Percentiles rank a stretch among this genome's conserved stretches.
These are phyloP conservation scores for Yamadazyma spencermartinsiae DNA, from an alignment of 1,139 yeast species.

Conservation along the genomic window DNA sequence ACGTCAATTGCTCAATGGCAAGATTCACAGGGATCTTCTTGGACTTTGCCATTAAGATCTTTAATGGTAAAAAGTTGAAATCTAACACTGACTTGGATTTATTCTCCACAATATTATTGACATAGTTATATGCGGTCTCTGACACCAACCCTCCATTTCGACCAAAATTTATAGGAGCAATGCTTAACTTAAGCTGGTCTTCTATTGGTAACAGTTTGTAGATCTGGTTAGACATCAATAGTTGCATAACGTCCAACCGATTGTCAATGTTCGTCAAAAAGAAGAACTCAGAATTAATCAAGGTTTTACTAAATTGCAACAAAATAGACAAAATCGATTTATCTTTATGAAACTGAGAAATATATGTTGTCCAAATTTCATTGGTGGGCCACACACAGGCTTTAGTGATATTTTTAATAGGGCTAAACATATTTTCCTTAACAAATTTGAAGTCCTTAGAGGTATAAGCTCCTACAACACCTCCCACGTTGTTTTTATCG, in stretches of 20 bases:
- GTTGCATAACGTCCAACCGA: conserved; percentile 41
- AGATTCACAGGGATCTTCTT: conserved; percentile 20
- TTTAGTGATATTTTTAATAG: conserved; percentile 45
- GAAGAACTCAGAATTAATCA: conserved; percentile 29
- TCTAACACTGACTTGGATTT: conserved; percentile 45
- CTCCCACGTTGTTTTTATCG: conserved; percentile 44
- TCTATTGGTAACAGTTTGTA: conserved; percentile 30
- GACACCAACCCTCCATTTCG: conserved; percentile 26
- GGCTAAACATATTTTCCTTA: conserved; percentile 43
- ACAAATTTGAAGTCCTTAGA: conserved; percentile 45
- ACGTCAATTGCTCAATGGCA: conserved; percentile 40
- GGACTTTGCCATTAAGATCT: conserved; percentile 23
- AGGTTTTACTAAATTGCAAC: conserved; percentile 34
- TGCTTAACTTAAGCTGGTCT: conserved; percentile 60
- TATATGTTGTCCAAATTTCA: conserved; percentile 58
- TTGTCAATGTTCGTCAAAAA: conserved; percentile 47
- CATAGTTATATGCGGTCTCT: conserved; percentile 31
- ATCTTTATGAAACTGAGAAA: conserved; percentile 52
- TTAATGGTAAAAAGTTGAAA: conserved; percentile 37
- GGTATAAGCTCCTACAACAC: conserved; percentile 61
- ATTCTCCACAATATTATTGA: conserved; percentile 39
- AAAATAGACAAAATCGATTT: conserved; percentile 48
- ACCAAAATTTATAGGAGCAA: conserved; percentile 53
- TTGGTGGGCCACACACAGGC: conserved; percentile 76
- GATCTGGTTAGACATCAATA: conserved; percentile 40